Base-by-base conservation (phyloP, 2,329 filamentous ascomycete species). In the Fusarium humuli region DNA sequence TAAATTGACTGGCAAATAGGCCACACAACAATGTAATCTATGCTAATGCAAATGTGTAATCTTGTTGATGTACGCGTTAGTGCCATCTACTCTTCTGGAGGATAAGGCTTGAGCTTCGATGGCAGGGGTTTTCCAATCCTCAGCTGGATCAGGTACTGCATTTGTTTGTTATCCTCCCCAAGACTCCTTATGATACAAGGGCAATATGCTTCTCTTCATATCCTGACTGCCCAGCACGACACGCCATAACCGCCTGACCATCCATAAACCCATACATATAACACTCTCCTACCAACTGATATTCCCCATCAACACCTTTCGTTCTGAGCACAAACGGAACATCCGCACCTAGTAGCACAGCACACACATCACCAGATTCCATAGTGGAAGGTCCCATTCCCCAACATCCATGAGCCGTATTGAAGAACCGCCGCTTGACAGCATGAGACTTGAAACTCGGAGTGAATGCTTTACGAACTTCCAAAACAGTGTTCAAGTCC, bases 201-300 rank as follows among this genome's bases (percentile, higher is more conserved):
- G 18, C n/a, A 18, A 37, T n/a, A 2, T n/a, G 3, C 34, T 12
- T 3, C 10, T 37, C 34, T n/a, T 12, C 5, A n/a, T 37, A 37
- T 5, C 1, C 2, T 12, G 34, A 37, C 1, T n/a, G 1, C 10
- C 34, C 34, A 37, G 34, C 1, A 7, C 34, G 34, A 12, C 3
- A 37, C 0, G 34, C 1, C 34, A 1, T 12, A 2, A 37, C 18
- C 4, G 34, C 34, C 18, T 37, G 34, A 1, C 55, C 59, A 47
- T 64, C 49, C 61, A 64, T 64, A 10, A 56, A 56, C 20, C 22
- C 25, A 6, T 64, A 61, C 57, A 64, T 64, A 4, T 64, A 64
- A 6, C 61, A 64, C 29, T 61, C 29, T 2, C 61, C 61, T 30
- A 64, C 61, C n/a, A 64, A 8, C 13, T 61, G 52, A n/a, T 56